phyloP scores from a whole-genome alignment of 2,329 filamentous ascomycete genomes.

The Colletotrichum viniferum region DNA sequence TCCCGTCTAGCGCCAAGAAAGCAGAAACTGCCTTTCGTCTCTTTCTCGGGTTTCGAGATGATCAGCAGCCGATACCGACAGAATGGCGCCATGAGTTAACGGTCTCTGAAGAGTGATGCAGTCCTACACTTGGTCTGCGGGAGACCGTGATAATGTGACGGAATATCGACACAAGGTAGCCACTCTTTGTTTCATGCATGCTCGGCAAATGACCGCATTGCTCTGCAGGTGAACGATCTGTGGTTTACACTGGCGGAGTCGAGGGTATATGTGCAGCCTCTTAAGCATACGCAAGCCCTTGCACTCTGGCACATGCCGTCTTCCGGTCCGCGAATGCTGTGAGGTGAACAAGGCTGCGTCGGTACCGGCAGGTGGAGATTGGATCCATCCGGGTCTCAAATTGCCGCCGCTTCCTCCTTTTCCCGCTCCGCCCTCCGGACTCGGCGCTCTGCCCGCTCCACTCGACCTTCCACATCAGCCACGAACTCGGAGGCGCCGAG shows the following conservation, averaged over 20 bases:
- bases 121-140: background rate
- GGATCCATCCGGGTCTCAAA: background rate
- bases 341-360: background rate
- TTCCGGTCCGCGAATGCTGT: background rate
- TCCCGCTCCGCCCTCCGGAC: slow-evolving; percentile 68
- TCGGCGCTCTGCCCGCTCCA: slow-evolving; percentile 68
- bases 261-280: background rate
- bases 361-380: background rate
- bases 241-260: background rate
- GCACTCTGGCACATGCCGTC: background rate
- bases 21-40: background rate
- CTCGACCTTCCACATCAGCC: slow-evolving; percentile 71
- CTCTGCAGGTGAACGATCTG: background rate
- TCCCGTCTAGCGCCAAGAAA: background rate
- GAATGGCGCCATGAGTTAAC: background rate
- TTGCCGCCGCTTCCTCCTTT: slow-evolving; percentile 46
- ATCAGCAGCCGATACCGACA: background rate
- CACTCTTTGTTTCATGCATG: background rate
- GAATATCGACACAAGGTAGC: background rate
- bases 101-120: background rate
- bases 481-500: slow-evolving; percentile 71
- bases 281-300: background rate
- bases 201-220: background rate
- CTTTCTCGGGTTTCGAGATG: background rate
- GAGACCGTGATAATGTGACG: background rate